Conservation (phyloP, 306 rosid genomes). For the Pyrus bretschneideri region DNA sequence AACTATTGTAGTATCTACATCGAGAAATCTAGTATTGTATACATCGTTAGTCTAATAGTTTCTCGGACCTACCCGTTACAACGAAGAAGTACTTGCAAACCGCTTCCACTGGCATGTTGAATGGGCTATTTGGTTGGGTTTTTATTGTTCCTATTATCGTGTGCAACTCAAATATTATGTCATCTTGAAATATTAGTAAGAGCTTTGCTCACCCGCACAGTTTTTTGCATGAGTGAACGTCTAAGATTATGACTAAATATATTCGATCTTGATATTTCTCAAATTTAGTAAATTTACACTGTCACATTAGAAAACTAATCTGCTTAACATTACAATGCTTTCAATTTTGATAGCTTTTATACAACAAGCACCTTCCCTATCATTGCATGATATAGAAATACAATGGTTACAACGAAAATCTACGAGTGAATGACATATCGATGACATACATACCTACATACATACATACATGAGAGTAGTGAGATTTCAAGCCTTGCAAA, state of each 20-base stretch:
- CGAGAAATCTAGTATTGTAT: background rate
- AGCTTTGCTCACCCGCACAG: background rate
- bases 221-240: background rate
- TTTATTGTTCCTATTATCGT: background rate
- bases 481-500: slow-evolving; percentile 49
- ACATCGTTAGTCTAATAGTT: background rate
- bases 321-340: background rate
- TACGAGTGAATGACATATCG: background rate
- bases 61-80: too few species aligned
- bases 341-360: background rate
- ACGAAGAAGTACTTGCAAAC: background rate
- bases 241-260: background rate
- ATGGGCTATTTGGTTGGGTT: background rate
- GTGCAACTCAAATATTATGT: background rate
- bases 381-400: background rate
- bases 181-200: background rate
- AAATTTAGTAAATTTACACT: background rate
- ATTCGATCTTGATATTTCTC: background rate
- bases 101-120: background rate
- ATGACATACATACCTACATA: background rate
- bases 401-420: background rate
- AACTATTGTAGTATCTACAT: background rate
- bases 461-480: background rate
- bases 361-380: background rate
- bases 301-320: background rate